phyloP scores from a whole-genome alignment of 2,329 filamentous ascomycete genomes.

The Pyricularia grisea region DNA sequence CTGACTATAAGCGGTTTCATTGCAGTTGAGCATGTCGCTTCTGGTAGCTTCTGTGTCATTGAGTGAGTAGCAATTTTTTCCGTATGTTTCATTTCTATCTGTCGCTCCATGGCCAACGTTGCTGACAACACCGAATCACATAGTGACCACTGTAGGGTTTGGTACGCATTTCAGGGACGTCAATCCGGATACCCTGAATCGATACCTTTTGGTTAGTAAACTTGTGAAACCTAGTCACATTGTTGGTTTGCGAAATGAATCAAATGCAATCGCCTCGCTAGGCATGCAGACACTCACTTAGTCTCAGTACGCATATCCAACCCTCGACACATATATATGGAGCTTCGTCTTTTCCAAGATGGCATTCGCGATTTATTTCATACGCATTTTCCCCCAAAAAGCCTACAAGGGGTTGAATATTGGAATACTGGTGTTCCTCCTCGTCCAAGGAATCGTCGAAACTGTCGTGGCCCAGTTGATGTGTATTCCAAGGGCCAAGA shows the following conservation, averaged over 20 bases:
- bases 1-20: too few species aligned
- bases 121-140: background rate
- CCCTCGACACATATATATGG: conserved; percentile 2
- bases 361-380: conserved; percentile 3
- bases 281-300: background rate
- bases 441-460: conserved; percentile 2
- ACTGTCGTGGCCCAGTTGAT: background rate
- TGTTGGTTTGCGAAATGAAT: background rate
- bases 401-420: background rate
- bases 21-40: too few species aligned
- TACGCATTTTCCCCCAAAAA: conserved; percentile 2
- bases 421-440: background rate
- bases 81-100: too few species aligned
- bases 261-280: background rate
- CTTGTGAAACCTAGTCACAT: background rate
- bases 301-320: background rate
- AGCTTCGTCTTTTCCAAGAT: conserved; percentile 5
- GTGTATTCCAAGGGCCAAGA: conserved; percentile 1
- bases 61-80: too few species aligned
- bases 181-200: background rate
- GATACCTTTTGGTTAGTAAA: background rate
- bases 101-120: too few species aligned
- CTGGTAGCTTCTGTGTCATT: too few species aligned
- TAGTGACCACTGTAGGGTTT: conserved; percentile 1
- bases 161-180: background rate